Percentiles rank a stretch among this genome's conserved stretches.
Conservation (phyloP, 495 filamentous ascomycete genomes). For the Xylaria curta region DNA sequence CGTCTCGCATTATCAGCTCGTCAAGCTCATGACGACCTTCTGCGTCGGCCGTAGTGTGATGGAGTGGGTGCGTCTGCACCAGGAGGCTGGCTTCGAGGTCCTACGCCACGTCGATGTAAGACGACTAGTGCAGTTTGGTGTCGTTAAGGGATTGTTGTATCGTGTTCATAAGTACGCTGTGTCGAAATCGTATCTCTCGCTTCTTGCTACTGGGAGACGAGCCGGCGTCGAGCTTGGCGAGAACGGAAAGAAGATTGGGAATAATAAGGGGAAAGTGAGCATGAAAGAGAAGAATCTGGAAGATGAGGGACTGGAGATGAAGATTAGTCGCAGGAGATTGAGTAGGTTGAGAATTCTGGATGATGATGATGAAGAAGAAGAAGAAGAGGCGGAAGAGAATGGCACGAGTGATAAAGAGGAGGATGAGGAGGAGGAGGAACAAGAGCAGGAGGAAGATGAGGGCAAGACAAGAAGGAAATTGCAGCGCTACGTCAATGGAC, state of each 20-base stretch:
- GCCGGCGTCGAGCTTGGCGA: conserved; percentile 38
- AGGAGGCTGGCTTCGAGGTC: conserved; percentile 59
- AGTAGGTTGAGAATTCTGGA: conserved; percentile 5
- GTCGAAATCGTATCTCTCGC: conserved; percentile 59
- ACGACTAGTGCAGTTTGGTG: conserved; percentile 90
- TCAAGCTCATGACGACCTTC: conserved; percentile 78
- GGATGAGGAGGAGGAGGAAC: neutral
- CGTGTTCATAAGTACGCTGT: conserved; percentile 90
- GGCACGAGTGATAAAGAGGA: neutral
- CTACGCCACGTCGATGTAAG: conserved; percentile 81
- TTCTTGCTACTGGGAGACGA: conserved; percentile 48
- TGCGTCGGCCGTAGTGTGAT: conserved; percentile 78
- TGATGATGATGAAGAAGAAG: neutral
- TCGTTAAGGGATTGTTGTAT: conserved; percentile 95
- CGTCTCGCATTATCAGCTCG: conserved; percentile 60
- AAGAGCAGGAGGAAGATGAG: conserved; percentile 9
- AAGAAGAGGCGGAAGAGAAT: neutral
- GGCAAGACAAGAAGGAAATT: conserved; percentile 62
- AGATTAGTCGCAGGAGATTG: conserved; percentile 6
- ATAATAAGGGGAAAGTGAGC: conserved; percentile 5
- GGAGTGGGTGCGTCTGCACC: conserved; percentile 79
- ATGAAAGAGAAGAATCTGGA: conserved; percentile 9
- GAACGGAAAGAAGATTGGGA: neutral
- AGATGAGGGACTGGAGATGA: conserved; percentile 25
- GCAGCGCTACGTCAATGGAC: conserved; percentile 76